These are phyloP conservation scores for Cicer judaicum DNA, from an alignment of 306 rosid species.

Conservation along the genomic window DNA sequence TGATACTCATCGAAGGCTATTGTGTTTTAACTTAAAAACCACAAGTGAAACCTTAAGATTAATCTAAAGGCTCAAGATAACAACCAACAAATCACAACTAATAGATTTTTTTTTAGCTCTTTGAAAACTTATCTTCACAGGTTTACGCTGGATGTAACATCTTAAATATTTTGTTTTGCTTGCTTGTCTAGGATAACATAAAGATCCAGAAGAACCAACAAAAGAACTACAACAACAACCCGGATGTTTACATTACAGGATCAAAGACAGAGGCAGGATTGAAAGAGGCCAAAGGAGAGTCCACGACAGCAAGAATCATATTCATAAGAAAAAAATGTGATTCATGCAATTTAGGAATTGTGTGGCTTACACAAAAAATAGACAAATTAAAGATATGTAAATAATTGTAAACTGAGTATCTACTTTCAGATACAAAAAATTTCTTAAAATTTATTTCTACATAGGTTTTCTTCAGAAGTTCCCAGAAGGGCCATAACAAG, in stretches of 20 bases:
- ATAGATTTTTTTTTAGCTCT: background rate
- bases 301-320: no score
- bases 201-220: conserved; percentile 15
- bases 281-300: background rate
- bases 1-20: conserved; percentile 16
- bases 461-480: background rate
- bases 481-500: background rate
- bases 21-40: background rate
- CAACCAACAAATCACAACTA: background rate
- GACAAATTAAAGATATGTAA: background rate
- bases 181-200: background rate
- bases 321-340: background rate
- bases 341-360: conserved; percentile 12
- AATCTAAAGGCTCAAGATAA: conserved; percentile 4
- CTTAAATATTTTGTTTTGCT: background rate
- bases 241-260: conserved; percentile 16
- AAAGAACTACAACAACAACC: conserved; percentile 22
- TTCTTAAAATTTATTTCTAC: conserved; percentile 1
- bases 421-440: background rate
- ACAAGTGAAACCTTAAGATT: conserved; percentile 5
- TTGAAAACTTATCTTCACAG: conserved; percentile 22
- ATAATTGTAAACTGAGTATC: background rate
- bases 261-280: background rate
- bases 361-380: background rate
- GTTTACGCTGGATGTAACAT: background rate